Evolutionary conservation across 495 filamentous ascomycete genomes (phyloP).

Genomic region (Recurvomyces mirabilis): DNA sequence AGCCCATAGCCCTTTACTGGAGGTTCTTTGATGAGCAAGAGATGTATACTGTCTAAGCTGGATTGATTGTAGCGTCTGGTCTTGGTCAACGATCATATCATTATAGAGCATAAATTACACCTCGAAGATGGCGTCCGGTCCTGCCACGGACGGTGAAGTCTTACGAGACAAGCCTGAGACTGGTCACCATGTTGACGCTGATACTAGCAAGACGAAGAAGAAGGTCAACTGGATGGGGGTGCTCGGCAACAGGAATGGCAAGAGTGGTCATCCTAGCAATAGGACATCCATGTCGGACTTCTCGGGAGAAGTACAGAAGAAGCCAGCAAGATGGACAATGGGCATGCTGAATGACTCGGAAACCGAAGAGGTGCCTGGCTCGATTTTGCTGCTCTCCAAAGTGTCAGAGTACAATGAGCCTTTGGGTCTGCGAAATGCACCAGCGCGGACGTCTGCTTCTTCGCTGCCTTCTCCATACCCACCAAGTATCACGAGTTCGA

Average conservation of each 20-base stretch:
- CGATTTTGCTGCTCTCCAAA: conserved; percentile 63
- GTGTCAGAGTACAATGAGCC: conserved; percentile 63
- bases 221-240: conserved; percentile 12
- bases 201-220: too few species aligned
- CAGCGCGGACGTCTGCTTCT: conserved; percentile 64
- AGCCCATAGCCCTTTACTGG: too few species aligned
- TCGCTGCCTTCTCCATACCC: conserved; percentile 54
- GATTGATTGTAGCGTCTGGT: too few species aligned
- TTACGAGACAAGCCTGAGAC: too few species aligned
- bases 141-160: too few species aligned
- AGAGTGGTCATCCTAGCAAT: conserved; percentile 9
- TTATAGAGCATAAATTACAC: too few species aligned
- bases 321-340: conserved; percentile 50
- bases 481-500: conserved; percentile 24
- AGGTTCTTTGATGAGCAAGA: too few species aligned
- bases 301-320: conserved; percentile 7
- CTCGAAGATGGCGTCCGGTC: too few species aligned
- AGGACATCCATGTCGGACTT: conserved; percentile 16
- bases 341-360: conserved; percentile 72
- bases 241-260: conserved; percentile 7
- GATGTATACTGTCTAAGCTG: too few species aligned
- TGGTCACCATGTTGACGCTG: too few species aligned
- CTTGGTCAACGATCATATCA: too few species aligned
- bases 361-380: conserved; percentile 89
- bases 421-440: conserved; percentile 63